Evolutionary conservation across 169 alveolate genomes (phyloP), one percentile per base, ranked within the genome.

Genomic region (Eimeria mitis): DNA sequence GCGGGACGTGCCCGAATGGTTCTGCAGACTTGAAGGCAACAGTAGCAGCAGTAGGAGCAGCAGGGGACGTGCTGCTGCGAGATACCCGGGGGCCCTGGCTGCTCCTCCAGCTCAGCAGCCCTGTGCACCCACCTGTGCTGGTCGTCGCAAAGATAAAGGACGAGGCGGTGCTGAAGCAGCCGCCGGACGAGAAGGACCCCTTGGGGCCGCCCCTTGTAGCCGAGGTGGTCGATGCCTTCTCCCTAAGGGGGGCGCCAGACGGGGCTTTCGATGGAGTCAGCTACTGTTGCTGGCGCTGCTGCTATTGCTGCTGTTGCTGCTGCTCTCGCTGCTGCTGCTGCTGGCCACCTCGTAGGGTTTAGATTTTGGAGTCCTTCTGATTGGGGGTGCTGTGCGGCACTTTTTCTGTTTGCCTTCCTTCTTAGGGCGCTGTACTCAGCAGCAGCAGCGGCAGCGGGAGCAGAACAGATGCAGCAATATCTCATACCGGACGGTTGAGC

Each of bases 21-120:
- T 56, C 90, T 25, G 56, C 42, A 21, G 90, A 83, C 31, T 13
- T 83, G 23, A 83, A 56, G 90, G 56, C 34, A 13, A 76, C 90
- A 54, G 90, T 52, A 31, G 90, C 90, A 23, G 90, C 90, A 83
- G 90, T 76, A 52, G 73, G n/a, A n/a, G n/a, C 76, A 83, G 90
- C 40, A 31, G 90, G 90, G 4, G 90, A 83, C 25, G 76, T 83
- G 47, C 52, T 52, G 34, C 59, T 83, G 56, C 44, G 90, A 42
- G 90, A 83, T 31, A 37, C 19, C 16, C 34, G 90, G 56, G 90
- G 90, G 25, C 59, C 13, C 8, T 83, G 90, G 90, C 54, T 83
- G 28, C 76, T 83, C 31, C 19, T 83, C 14, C 76, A 83, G 65
- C 42, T 76, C 34, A 83, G 90, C 90, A 83, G 90, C 75, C 90